These are phyloP conservation scores for Parathielavia hyrcaniae DNA, from an alignment of 495 filamentous ascomycete species.

Conservation along the genomic window DNA sequence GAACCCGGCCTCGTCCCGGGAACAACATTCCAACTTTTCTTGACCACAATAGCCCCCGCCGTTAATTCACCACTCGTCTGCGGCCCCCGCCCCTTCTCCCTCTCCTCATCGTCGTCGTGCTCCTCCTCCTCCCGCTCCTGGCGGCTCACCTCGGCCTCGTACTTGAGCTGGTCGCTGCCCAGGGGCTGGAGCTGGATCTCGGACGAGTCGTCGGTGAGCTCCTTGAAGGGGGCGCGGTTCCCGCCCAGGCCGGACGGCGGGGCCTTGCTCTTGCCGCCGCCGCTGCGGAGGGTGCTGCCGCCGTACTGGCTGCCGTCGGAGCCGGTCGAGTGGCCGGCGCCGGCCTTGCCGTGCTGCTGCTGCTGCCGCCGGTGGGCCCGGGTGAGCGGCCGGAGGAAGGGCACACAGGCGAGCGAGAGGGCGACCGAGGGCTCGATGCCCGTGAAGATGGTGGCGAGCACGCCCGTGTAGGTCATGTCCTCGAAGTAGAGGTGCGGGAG, in stretches of 20 bases:
- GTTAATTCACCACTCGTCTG: neutral
- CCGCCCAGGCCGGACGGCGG: constrained; percentile 1
- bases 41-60: constrained; percentile 10
- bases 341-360: no score
- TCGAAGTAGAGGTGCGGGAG: constrained; percentile 27
- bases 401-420: constrained; percentile 26
- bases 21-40: constrained; percentile 11
- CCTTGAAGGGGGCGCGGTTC: constrained; percentile 22
- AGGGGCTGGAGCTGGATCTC: constrained; percentile 27
- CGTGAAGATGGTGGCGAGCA: constrained; percentile 26
- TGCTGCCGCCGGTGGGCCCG: neutral
- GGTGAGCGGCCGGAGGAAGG: constrained; percentile 28
- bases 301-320: constrained; percentile 10
- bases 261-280: constrained; percentile 1
- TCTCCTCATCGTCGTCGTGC: no score
- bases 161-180: constrained; percentile 11
- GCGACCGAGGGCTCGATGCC: constrained; percentile 29
- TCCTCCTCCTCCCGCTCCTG: constrained; percentile 8
- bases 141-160: constrained; percentile 12
- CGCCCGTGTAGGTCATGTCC: constrained; percentile 26
- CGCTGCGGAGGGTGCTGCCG: neutral
- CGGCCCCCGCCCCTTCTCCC: neutral
- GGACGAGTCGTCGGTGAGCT: constrained; percentile 30
- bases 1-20: neutral
- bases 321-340: neutral